phyloP scores from a whole-genome alignment of 208 protist genomes.

The Balamuthia mandrillaris region DNA sequence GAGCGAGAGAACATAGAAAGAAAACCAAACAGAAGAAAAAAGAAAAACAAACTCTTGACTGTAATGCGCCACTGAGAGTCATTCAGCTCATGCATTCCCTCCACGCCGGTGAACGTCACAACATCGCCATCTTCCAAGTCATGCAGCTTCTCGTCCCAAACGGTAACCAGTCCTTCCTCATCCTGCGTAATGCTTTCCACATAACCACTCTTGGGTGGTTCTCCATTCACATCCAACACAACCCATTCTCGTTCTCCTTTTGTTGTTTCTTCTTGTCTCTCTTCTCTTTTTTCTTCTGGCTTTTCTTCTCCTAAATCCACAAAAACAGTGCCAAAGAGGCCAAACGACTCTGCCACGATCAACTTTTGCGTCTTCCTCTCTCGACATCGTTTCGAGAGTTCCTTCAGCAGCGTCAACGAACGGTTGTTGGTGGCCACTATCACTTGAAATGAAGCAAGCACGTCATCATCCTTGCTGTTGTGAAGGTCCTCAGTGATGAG shows the following conservation, averaged over 20 bases:
- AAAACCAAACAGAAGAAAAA: background rate
- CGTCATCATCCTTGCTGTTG: too few relatives aligned
- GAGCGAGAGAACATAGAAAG: background rate
- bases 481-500: background rate
- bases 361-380: background rate
- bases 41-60: background rate
- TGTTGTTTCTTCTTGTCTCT: too few relatives aligned
- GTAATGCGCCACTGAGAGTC: too few relatives aligned
- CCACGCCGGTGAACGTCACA: conserved; percentile 72
- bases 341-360: background rate
- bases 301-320: background rate
- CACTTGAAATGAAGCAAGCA: too few relatives aligned
- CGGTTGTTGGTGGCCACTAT: background rate
- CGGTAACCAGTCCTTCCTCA: background rate
- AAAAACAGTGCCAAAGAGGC: background rate
- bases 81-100: conserved; percentile 59
- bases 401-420: background rate
- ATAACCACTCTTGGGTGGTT: background rate
- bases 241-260: background rate
- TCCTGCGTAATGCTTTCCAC: background rate
- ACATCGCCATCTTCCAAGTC: conserved; percentile 73
- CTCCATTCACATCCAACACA: background rate
- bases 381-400: background rate
- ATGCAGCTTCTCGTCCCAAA: background rate
- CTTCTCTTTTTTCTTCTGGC: too few relatives aligned